phyloP scores from a whole-genome alignment of 2,329 filamentous ascomycete species.

The Aspergillus intermedius region DNA sequence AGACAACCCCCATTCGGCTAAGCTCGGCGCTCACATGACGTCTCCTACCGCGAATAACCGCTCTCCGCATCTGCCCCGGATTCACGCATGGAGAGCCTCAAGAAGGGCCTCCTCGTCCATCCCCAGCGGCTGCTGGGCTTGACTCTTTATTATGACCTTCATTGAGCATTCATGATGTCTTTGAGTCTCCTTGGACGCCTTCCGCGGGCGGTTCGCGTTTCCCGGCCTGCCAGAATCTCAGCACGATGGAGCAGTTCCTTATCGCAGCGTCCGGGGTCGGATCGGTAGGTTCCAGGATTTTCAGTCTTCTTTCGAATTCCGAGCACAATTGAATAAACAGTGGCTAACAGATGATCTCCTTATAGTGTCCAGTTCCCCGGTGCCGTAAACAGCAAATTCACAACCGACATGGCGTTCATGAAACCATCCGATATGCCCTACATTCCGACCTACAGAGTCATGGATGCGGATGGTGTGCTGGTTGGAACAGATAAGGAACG shows the following conservation, averaged over 20 bases:
- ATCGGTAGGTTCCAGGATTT: constrained; percentile 44
- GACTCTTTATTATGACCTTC: background rate
- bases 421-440: constrained; percentile 64
- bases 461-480: constrained; percentile 80
- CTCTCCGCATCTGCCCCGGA: constrained; percentile 12
- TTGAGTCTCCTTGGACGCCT: background rate
- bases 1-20: constrained; percentile 6
- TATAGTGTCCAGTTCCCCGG: constrained; percentile 69
- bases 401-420: constrained; percentile 68
- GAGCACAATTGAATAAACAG: background rate
- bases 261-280: constrained; percentile 53
- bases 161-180: background rate
- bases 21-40: constrained; percentile 11
- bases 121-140: background rate
- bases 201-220: background rate
- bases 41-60: constrained; percentile 13
- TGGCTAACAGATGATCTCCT: constrained; percentile 9
- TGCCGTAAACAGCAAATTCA: constrained; percentile 92
- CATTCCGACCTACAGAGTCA: constrained; percentile 83
- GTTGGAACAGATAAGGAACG: constrained; percentile 63
- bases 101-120: background rate
- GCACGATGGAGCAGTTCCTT: constrained; percentile 48
- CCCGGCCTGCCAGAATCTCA: constrained; percentile 3
- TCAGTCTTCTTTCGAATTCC: background rate
- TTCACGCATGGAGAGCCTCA: background rate